phyloP scores from a whole-genome alignment of 2,329 filamentous ascomycete genomes.

The Alternaria atra region DNA sequence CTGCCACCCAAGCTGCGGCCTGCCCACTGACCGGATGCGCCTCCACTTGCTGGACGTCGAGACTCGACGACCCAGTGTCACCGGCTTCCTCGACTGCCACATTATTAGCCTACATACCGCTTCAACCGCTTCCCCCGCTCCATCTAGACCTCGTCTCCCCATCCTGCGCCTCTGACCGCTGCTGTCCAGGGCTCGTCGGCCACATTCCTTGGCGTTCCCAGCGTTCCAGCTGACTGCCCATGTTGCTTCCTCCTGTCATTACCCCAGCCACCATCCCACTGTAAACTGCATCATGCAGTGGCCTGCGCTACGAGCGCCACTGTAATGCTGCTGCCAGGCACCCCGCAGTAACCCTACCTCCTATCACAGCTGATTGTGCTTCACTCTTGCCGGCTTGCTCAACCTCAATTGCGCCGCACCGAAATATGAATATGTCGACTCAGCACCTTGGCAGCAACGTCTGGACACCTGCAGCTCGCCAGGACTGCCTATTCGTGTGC shows the following conservation, averaged over 20 bases:
- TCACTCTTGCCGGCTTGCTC: constrained; percentile 5
- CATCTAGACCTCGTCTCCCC: not conserved
- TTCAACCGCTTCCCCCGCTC: not conserved
- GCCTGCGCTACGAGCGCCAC: constrained; percentile 3
- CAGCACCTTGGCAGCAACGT: not conserved
- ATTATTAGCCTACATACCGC: not conserved
- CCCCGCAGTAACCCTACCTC: not conserved
- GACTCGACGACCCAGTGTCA: not conserved
- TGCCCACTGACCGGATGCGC: constrained; percentile 1
- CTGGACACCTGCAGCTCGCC: constrained; percentile 5
- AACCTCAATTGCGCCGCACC: constrained; percentile 6
- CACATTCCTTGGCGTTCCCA: not conserved
- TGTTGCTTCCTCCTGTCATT: not conserved
- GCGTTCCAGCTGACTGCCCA: not conserved
- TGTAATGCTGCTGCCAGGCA: not conserved
- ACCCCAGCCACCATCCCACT: constrained; percentile 2
- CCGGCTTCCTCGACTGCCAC: not conserved
- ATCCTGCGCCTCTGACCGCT: not conserved
- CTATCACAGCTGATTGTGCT: not conserved
- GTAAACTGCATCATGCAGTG: constrained; percentile 1
- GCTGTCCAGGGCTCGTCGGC: not conserved
- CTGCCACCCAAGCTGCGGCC: constrained; percentile 14
- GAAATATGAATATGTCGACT: not conserved
- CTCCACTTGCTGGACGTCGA: not conserved
- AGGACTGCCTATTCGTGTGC: constrained; percentile 2